Conservation (phyloP, 768 basidiomycete genomes). For the Suillus decipiens region DNA sequence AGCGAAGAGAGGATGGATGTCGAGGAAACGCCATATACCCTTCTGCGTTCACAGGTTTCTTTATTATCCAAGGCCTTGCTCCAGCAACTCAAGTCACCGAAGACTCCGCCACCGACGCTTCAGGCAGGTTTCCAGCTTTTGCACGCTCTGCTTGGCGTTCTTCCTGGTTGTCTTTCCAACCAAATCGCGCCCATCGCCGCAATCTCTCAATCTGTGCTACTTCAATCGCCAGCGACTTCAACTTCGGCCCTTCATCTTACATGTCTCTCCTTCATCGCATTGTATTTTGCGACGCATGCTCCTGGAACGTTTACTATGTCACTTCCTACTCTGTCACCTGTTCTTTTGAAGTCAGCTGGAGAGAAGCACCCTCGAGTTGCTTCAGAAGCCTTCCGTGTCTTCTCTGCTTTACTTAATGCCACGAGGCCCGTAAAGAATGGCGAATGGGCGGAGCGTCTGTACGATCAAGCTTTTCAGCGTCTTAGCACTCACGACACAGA, state of each 20-base stretch:
- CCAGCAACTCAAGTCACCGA: constrained; percentile 81
- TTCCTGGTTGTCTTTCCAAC: constrained; percentile 78
- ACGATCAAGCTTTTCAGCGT: constrained; percentile 69
- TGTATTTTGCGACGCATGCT: constrained; percentile 74
- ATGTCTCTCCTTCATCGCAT: constrained; percentile 80
- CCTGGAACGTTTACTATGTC: constrained; percentile 57
- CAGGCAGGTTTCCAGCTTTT: constrained; percentile 88
- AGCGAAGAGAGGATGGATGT: constrained; percentile 73
- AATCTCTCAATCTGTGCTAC: constrained; percentile 64
- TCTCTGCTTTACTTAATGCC: constrained; percentile 78
- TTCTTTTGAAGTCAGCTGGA: constrained; percentile 68
- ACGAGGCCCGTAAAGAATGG: constrained; percentile 65
- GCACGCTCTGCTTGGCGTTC: constrained; percentile 70
- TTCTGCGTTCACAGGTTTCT: constrained; percentile 78
- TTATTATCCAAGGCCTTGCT: constrained; percentile 77
- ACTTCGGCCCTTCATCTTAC: constrained; percentile 83
- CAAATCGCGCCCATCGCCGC: constrained; percentile 66
- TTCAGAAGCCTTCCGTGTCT: constrained; percentile 85
- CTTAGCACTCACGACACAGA: constrained; percentile 85
- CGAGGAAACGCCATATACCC: constrained; percentile 68
- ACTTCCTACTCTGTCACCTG: constrained; percentile 69
- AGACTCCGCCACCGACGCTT: constrained; percentile 72
- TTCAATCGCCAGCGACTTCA: constrained; percentile 69
- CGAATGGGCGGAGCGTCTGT: constrained; percentile 74
- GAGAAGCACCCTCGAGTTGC: constrained; percentile 91